Evolutionary conservation across 2,329 filamentous ascomycete species (phyloP).

Genomic region (Lecanicillium sp.): DNA sequence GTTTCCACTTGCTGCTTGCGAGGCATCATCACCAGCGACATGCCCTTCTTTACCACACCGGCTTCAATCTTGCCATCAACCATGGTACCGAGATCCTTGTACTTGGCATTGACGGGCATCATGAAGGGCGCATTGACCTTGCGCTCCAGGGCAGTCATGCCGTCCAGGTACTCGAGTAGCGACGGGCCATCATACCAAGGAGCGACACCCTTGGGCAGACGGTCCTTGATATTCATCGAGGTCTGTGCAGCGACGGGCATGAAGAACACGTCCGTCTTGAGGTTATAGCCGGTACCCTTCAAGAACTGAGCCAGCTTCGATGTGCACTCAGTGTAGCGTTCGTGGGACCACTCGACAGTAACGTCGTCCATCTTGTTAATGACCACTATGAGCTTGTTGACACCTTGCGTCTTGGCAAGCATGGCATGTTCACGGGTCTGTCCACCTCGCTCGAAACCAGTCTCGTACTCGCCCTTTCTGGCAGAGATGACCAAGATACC

Average conservation of each 20-base stretch:
- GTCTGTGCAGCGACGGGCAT: constrained; percentile 95
- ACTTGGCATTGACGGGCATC: constrained; percentile 97
- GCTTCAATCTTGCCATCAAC: constrained; percentile 96
- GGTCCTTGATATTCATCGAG: constrained; percentile 78
- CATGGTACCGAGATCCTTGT: constrained; percentile 95
- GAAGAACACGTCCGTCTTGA: constrained; percentile 87
- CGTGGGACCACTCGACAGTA: constrained; percentile 92
- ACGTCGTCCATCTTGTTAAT: constrained; percentile 99
- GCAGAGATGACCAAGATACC: constrained; percentile 94
- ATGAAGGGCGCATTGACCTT: constrained; percentile 98
- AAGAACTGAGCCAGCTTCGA: constrained; percentile 82
- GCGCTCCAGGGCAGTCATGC: constrained; percentile 85
- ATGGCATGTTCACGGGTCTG: constrained; percentile 97
- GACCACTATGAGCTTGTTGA: constrained; percentile 89
- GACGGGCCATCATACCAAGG: constrained; percentile 87
- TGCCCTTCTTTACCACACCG: constrained; percentile 85
- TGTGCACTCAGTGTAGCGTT: constrained; percentile 87
- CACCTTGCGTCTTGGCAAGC: constrained; percentile 95
- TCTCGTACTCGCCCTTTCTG: constrained; percentile 97
- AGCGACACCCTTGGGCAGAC: constrained; percentile 66
- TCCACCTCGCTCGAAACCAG: constrained; percentile 91
- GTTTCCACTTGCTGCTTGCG: constrained; percentile 77
- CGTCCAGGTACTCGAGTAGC: constrained; percentile 89
- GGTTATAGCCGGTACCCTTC: constrained; percentile 87
- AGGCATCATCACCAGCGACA: constrained; percentile 88